These are phyloP conservation scores for Trypanosoma brucei DNA, from an alignment of 208 protist species.

Conservation along the genomic window DNA sequence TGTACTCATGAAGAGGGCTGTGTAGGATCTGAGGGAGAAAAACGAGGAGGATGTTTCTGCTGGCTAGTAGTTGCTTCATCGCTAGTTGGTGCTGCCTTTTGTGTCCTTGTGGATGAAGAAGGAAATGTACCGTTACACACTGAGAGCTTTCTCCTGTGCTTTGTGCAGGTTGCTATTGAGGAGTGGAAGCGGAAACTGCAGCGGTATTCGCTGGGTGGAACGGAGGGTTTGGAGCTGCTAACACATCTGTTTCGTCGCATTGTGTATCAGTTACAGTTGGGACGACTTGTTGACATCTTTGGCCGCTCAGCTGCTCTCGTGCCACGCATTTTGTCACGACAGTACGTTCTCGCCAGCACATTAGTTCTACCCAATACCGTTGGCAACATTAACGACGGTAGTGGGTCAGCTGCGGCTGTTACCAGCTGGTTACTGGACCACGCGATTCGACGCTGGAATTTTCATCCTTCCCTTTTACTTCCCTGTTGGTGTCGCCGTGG, in stretches of 20 bases:
- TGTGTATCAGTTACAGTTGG: not conserved
- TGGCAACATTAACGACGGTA: not conserved
- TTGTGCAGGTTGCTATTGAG: not conserved
- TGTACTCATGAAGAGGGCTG: not conserved
- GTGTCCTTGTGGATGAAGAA: not conserved
- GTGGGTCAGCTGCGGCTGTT: not conserved
- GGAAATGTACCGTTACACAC: not conserved
- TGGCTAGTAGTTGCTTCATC: not conserved
- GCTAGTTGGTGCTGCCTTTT: not conserved
- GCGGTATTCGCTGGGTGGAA: not conserved
- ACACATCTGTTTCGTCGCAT: not conserved
- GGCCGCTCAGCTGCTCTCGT: not conserved
- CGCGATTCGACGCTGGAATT: not conserved
- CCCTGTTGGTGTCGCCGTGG: not conserved
- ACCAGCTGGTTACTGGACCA: not conserved
- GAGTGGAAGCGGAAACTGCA: not conserved
- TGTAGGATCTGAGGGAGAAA: not conserved
- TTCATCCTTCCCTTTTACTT: not conserved
- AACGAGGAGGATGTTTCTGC: not conserved
- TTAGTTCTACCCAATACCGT: not conserved
- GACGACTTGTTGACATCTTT: not conserved
- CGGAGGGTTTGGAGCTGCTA: not conserved
- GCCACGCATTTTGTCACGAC: not conserved
- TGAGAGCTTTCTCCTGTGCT: not conserved
- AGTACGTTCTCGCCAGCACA: not conserved